These are phyloP conservation scores for Fusarium oxysporum DNA, from an alignment of 2,329 filamentous ascomycete species.

Conservation along the genomic window DNA sequence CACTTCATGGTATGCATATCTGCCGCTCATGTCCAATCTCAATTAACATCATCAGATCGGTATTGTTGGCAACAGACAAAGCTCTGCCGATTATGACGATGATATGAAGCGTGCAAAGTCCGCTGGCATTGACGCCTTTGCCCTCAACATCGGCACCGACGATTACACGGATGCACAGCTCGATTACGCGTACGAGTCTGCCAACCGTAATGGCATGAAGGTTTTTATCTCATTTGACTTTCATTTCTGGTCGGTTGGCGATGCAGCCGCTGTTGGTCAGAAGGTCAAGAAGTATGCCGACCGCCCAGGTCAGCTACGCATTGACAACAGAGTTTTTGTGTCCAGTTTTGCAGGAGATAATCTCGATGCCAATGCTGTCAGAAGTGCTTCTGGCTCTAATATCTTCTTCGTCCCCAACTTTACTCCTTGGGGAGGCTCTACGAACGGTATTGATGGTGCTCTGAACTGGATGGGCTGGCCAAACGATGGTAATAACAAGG, in stretches of 20 bases:
- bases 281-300: slow-evolving; percentile 60
- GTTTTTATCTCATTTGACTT: slow-evolving; percentile 70
- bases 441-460: slow-evolving; percentile 58
- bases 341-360: slow-evolving; percentile 65
- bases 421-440: slow-evolving; percentile 53
- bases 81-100: slow-evolving; percentile 57
- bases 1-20: slow-evolving; percentile 30
- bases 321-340: slow-evolving; percentile 62
- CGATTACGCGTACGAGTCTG: slow-evolving; percentile 61
- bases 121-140: slow-evolving; percentile 61
- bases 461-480: slow-evolving; percentile 62
- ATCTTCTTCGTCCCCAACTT: slow-evolving; percentile 65
- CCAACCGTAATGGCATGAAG: slow-evolving; percentile 60
- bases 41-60: slow-evolving; percentile 51
- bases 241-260: slow-evolving; percentile 56
- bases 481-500: slow-evolving; percentile 60
- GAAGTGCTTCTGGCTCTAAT: slow-evolving; percentile 55
- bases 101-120: slow-evolving; percentile 60
- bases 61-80: slow-evolving; percentile 57
- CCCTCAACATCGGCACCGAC: slow-evolving; percentile 62
- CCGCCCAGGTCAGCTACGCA: slow-evolving; percentile 59
- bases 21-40: fast-evolving
- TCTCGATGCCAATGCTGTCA: slow-evolving; percentile 56
- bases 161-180: slow-evolving; percentile 59
- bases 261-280: slow-evolving; percentile 55